Base-by-base conservation (phyloP, 495 filamentous ascomycete genomes). In the Podospora australis region DNA sequence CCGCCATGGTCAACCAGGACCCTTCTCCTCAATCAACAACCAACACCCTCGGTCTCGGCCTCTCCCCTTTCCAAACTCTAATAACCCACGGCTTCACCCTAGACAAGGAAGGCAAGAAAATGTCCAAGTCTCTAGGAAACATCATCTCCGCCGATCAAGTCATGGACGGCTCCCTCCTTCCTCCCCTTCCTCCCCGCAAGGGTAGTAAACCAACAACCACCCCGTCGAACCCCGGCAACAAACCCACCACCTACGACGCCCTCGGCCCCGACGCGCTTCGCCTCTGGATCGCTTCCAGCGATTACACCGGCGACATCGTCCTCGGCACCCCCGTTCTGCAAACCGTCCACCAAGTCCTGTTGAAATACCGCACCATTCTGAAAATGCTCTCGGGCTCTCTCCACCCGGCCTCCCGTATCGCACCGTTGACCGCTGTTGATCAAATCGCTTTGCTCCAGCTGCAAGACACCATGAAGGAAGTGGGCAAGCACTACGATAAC, bases 51-150 rank as follows among this genome's bases (percentile, higher is more conserved):
- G 60, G 60, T 13, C 46, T 62, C 41, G 60, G 60, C n/a, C 52
- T 67, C 23, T 66, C 52, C 32, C 94, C 92, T 0, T 99, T 88
- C 72, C 84, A 79, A 49, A 84, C 79, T 24, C 73, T 97, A 11
- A 83, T 97, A 53, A 99, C 92, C 0, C 92, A 99, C 62, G 92
- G 92, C 0, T 99, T 99, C 57, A 90, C 87, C 2, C 74, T 99
- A 1, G 91, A 97, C 53, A 77, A 86, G 49, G 67, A 84, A 9
- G 91, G 91, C 19, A 87, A 84, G 52, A 99, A 99, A 62, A 99
- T 99, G 92, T 95, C 89, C 63, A 99, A 99, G 64, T 95, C 88
- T 2, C 70, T 95, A 13, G 92, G 94, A n/a, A 97, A 99, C 59
- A 77, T 84, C 36, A 80, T 96, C 46, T 73, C 79, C 1, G 90